A percentile compares a stretch with the other conserved stretches of the same genome.
Conservation (phyloP, 768 basidiomycete species). For the Mrakia blollopis region DNA sequence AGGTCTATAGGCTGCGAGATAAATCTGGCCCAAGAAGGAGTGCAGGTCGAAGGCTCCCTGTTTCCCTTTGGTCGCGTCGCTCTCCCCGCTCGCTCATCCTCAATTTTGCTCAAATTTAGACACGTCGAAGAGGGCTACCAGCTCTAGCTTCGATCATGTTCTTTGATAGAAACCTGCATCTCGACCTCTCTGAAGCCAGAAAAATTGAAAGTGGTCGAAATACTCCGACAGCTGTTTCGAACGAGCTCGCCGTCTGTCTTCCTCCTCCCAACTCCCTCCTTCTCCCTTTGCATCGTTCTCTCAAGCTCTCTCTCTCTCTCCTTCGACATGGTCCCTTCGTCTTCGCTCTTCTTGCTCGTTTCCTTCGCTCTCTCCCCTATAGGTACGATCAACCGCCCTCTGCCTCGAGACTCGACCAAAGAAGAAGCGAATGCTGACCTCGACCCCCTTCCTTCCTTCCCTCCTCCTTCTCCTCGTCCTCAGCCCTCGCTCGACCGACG, state of each 20-base stretch:
- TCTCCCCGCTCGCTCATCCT: too few species aligned
- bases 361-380: not conserved
- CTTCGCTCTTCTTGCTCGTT: not conserved
- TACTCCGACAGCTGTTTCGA: not conserved
- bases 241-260: not conserved
- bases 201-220: too few species aligned
- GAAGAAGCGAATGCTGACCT: not conserved
- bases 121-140: too few species aligned
- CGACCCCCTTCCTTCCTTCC: not conserved
- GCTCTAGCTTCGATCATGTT: too few species aligned
- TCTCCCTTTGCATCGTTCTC: too few species aligned
- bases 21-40: not conserved
- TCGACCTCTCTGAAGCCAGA: too few species aligned
- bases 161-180: too few species aligned
- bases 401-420: not conserved
- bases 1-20: too few species aligned
- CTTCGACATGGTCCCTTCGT: constrained; percentile 9
- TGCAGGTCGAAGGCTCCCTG: not conserved
- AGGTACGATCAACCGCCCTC: not conserved
- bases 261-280: not conserved
- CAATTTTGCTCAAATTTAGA: too few species aligned
- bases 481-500: constrained; percentile 14
- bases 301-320: not conserved
- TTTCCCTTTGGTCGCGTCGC: too few species aligned
- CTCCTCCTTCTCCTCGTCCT: not conserved